These are phyloP conservation scores for Xylariaceae sp. DNA, from an alignment of 2,329 filamentous ascomycete species.

Conservation along the genomic window DNA sequence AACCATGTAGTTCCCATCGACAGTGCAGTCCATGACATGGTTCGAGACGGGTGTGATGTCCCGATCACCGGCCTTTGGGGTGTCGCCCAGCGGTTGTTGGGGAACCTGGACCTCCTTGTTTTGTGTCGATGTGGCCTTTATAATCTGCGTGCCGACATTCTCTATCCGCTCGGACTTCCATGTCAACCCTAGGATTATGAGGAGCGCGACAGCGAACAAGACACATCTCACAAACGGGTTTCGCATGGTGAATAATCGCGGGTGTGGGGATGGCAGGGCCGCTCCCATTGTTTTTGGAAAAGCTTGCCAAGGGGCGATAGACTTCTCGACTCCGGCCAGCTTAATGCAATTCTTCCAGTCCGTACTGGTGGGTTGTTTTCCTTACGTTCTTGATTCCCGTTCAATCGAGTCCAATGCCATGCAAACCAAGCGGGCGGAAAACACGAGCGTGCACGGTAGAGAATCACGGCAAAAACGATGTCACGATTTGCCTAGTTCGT, in stretches of 20 bases:
- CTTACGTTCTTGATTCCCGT: background rate
- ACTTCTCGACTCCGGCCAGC: slow-evolving; percentile 20
- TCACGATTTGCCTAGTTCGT: background rate
- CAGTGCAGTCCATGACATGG: slow-evolving; percentile 46
- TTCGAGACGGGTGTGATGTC: slow-evolving; percentile 34
- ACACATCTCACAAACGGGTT: slow-evolving; percentile 46
- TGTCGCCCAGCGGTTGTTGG: slow-evolving; percentile 32
- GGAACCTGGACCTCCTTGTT: slow-evolving; percentile 34
- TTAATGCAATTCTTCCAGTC: slow-evolving; percentile 6
- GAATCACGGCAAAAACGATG: slow-evolving; percentile 1
- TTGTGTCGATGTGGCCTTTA: slow-evolving; percentile 37
- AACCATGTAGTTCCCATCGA: slow-evolving; percentile 45
- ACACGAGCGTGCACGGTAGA: slow-evolving; percentile 6
- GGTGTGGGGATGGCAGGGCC: slow-evolving; percentile 39
- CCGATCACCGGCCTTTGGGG: slow-evolving; percentile 25
- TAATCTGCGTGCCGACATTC: slow-evolving; percentile 39
- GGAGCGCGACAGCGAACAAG: slow-evolving; percentile 41
- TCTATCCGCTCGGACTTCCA: slow-evolving; percentile 42
- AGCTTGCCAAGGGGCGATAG: slow-evolving; percentile 20
- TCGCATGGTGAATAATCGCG: slow-evolving; percentile 45
- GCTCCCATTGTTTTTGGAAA: slow-evolving; percentile 36
- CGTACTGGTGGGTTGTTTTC: background rate
- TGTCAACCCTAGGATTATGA: slow-evolving; percentile 41
- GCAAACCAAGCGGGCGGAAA: slow-evolving; percentile 2
- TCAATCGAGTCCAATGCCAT: background rate